Conservation (phyloP, 768 basidiomycete genomes). For the Trametes maxima region DNA sequence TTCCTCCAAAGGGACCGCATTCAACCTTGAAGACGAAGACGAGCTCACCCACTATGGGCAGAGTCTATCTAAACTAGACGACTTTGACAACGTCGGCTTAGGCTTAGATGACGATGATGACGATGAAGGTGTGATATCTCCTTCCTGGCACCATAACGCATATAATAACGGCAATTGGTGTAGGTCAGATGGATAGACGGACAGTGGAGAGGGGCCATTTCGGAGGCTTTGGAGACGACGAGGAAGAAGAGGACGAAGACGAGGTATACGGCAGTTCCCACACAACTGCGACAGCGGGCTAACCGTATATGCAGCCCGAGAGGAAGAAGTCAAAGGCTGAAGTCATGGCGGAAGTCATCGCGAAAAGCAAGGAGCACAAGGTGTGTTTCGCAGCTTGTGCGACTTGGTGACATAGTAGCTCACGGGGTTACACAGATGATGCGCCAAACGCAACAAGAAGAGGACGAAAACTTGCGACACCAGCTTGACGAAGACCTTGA, state of each 20-base stretch:
- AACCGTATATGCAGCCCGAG: conserved; percentile 53
- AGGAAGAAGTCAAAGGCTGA: conserved; percentile 92
- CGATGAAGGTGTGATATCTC: conserved; percentile 35
- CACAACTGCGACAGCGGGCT: neutral
- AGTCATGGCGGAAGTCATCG: conserved; percentile 97
- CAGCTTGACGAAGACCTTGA: conserved; percentile 89
- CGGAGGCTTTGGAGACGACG: conserved; percentile 81
- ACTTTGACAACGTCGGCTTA: conserved; percentile 75
- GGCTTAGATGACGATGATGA: conserved; percentile 60
- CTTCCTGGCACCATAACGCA: too few species aligned
- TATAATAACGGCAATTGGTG: neutral
- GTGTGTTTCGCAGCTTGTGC: conserved; percentile 42
- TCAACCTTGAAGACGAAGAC: conserved; percentile 91
- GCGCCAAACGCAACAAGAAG: conserved; percentile 86
- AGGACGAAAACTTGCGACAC: conserved; percentile 83
- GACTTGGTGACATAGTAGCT: neutral
- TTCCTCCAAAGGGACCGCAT: conserved; percentile 69
- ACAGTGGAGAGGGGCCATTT: conserved; percentile 77
- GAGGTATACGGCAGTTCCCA: conserved; percentile 36
- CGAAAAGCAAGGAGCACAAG: conserved; percentile 96
- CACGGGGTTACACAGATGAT: conserved; percentile 52
- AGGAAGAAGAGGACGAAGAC: conserved; percentile 54
- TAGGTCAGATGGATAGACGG: conserved; percentile 69
- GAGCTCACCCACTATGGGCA: conserved; percentile 92
- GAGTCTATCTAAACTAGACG: conserved; percentile 81